A percentile compares a stretch with the other conserved stretches of the same genome.
phyloP scores from a whole-genome alignment of 768 basidiomycete species.

The Serendipita sp. region DNA sequence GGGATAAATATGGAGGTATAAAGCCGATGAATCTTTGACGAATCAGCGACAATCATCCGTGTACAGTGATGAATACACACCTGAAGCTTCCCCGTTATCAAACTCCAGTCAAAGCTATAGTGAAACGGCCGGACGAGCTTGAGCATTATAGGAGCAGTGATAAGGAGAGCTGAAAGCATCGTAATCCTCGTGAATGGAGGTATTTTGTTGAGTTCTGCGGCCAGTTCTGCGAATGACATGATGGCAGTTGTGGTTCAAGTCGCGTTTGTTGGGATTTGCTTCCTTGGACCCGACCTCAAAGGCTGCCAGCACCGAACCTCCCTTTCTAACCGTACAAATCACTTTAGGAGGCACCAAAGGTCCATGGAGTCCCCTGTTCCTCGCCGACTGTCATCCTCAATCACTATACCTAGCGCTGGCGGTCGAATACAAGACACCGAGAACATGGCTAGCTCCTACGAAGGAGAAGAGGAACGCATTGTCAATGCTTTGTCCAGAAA shows the following conservation, averaged over 20 bases:
- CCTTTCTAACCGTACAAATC: neutral
- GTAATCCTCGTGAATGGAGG: neutral
- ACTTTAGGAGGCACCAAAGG: neutral
- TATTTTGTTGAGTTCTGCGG: slow-evolving; percentile 1
- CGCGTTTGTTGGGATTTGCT: neutral
- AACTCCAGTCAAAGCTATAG: neutral
- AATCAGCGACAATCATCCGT: neutral
- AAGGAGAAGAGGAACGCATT: slow-evolving; percentile 81
- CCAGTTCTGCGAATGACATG: neutral
- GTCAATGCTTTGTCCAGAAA: slow-evolving; percentile 71
- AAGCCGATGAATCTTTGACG: neutral
- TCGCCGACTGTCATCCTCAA: slow-evolving; percentile 38
- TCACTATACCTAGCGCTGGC: slow-evolving; percentile 21
- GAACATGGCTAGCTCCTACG: slow-evolving; percentile 73
- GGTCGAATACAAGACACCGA: slow-evolving; percentile 37
- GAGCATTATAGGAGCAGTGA: neutral
- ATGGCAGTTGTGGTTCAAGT: neutral
- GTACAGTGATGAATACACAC: neutral
- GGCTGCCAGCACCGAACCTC: neutral
- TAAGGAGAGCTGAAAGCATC: neutral
- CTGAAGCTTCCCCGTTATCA: neutral
- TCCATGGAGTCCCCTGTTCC: slow-evolving; percentile 34
- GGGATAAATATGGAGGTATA: neutral
- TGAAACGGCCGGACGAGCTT: neutral
- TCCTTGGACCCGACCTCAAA: neutral